A percentile compares a stretch with the other conserved stretches of the same genome.
Evolutionary conservation across 257 asterid species (phyloP).

Genomic region (Scutellaria barbata): DNA sequence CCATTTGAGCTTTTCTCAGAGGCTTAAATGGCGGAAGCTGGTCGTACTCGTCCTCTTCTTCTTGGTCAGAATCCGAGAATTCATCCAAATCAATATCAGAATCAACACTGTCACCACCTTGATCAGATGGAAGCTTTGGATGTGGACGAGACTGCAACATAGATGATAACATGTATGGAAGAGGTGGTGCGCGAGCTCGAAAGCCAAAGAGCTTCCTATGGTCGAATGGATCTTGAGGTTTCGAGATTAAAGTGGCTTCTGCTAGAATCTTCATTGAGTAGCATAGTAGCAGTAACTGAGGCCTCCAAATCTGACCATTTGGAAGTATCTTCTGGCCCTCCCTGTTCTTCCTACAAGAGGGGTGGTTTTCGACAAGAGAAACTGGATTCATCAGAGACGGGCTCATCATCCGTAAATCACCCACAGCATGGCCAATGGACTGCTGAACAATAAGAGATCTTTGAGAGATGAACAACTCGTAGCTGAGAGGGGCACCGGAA

Average conservation of each 20-base stretch:
- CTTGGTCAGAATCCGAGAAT: conserved; percentile 72
- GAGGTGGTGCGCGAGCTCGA: conserved; percentile 87
- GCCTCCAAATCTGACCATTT: conserved; percentile 92
- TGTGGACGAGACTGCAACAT: conserved; percentile 92
- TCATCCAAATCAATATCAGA: conserved; percentile 94
- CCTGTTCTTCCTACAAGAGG: conserved; percentile 82
- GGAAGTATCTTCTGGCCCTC: conserved; percentile 95
- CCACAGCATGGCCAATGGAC: conserved; percentile 81
- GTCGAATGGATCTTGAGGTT: conserved; percentile 81
- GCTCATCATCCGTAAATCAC: conserved; percentile 87
- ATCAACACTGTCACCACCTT: conserved; percentile 74
- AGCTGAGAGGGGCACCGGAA: conserved; percentile 82
- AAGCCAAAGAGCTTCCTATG: conserved; percentile 78
- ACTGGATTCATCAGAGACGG: conserved; percentile 88
- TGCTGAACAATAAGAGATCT: conserved; percentile 95
- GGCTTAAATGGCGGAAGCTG: conserved; percentile 98
- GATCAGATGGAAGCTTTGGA: conserved; percentile 87
- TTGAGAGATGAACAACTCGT: conserved; percentile 79
- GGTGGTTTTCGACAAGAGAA: conserved; percentile 90
- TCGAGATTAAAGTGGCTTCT: conserved; percentile 69
- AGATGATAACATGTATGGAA: conserved; percentile 88
- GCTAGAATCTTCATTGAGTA: conserved; percentile 89
- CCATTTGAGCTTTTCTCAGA: conserved; percentile 71
- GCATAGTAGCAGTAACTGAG: conserved; percentile 80
- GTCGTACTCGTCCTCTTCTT: conserved; percentile 92